phyloP scores from a whole-genome alignment of 1,284 basidiomycete genomes.

The Hypsizygus ulmarius region DNA sequence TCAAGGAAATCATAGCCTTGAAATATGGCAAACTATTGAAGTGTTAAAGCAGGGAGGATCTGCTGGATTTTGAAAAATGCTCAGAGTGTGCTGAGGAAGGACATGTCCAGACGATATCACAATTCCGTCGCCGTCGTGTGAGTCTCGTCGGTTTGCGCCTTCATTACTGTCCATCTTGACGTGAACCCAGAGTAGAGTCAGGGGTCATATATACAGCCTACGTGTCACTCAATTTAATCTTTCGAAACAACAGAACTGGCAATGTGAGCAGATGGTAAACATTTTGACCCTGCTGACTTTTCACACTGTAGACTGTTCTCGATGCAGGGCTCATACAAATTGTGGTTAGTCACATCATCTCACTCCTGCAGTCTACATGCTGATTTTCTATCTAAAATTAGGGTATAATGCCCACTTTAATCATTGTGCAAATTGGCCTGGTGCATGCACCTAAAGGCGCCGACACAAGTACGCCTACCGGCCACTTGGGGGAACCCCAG shows the following conservation, averaged over 20 bases:
- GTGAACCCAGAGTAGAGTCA: conserved; percentile 23
- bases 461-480: conserved; percentile 10
- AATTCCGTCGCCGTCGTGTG: conserved; percentile 26
- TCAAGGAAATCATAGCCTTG: neutral
- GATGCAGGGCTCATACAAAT: conserved; percentile 29
- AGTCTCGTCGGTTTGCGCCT: conserved; percentile 6
- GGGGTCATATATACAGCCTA: conserved; percentile 30
- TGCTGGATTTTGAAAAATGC: conserved; percentile 25
- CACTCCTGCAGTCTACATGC: neutral
- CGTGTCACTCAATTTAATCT: conserved; percentile 26
- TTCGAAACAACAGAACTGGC: conserved; percentile 18
- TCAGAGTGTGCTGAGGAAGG: conserved; percentile 18
- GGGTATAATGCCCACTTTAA: conserved; percentile 34
- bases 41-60: conserved; percentile 27
- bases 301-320: conserved; percentile 20
- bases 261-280: conserved; percentile 12
- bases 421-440: conserved; percentile 31
- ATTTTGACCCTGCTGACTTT: neutral
- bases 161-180: neutral
- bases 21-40: neutral
- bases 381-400: conserved; percentile 3
- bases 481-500: neutral
- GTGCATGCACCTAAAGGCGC: conserved; percentile 24
- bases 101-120: conserved; percentile 23
- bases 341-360: conserved; percentile 21